Base-by-base conservation (phyloP, 768 basidiomycete genomes). In the Mycena floridula region DNA sequence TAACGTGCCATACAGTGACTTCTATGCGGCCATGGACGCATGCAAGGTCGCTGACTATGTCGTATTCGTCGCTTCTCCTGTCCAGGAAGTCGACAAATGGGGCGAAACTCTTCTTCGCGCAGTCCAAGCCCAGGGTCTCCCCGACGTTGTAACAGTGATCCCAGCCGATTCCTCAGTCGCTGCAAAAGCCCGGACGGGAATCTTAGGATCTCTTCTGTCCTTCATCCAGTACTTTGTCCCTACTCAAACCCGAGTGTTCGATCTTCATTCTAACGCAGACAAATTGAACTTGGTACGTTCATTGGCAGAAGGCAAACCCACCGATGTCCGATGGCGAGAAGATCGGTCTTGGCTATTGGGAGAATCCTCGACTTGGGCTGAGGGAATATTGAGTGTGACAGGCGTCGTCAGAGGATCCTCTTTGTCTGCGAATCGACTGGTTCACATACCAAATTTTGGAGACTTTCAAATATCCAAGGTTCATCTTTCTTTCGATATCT, bases 161-260 rank as follows among this genome's bases (percentile, higher is more conserved):
- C 70, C 82, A 15, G 73, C 82, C 5, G 68, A 76, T 44, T 48
- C 66, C 11, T 54, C 67, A 3, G 60, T 79, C 32, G 85, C 84
- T 45, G 52, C 66, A 5, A 91, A 91, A 64, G 66, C 77, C 25
- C 79, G 79, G 24, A 55, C 78, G 2, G 78, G 77, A 15, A 75
- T 92, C 38, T 66, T 90, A 44, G 93, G 90, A 66, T 96, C 92
- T 1, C 72, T 97, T 4, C 74, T 95, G 7, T 96, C 93, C 8
- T 99, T 97, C 70, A 82, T 94, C 46, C 84, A 85, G 51, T 97
- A 97, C 65, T 99, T 98, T 62, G 88, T 89, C 48, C 95, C 95
- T 2, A 72, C 76, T 20, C 85, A 93, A 55, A 66, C 73, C 7
- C 75, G 83, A 25, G 73, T 98, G 0, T 87, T 82, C 56, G 90